Percentiles rank a stretch among this genome's conserved stretches.
Conservation (phyloP, 768 basidiomycete genomes). For the Panaeolus papilionaceus region DNA sequence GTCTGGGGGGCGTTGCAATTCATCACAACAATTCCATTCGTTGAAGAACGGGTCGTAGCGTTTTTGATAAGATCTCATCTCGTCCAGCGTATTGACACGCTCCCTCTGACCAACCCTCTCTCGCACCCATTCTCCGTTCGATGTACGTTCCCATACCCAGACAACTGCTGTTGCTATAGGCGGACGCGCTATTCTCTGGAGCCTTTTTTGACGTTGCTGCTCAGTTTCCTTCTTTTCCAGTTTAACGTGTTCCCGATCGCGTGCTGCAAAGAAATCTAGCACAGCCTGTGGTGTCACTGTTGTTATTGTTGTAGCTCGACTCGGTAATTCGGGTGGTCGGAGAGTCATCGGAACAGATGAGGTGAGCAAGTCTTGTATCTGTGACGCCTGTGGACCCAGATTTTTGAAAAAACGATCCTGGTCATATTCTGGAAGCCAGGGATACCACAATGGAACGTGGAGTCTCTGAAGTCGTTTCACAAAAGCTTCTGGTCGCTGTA, state of each 20-base stretch:
- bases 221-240: not conserved
- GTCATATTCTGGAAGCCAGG: conserved; percentile 1
- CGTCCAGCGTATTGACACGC: conserved; percentile 11
- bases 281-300: not conserved
- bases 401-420: not conserved
- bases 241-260: not conserved
- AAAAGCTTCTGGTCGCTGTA: not conserved
- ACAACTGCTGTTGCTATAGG: conserved; percentile 19
- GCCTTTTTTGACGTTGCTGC: conserved; percentile 7
- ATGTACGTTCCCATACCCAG: conserved; percentile 17
- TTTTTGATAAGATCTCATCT: conserved; percentile 13
- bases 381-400: not conserved
- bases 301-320: not conserved
- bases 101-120: not conserved
- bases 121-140: conserved; percentile 14
- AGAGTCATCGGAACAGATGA: not conserved
- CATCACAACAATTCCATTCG: conserved; percentile 21
- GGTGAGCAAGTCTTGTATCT: not conserved
- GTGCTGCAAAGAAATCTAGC: not conserved
- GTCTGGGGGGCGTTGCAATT: not conserved
- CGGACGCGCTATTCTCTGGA: conserved; percentile 14
- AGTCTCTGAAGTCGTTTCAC: not conserved
- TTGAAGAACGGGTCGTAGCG: conserved; percentile 18
- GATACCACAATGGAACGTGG: conserved; percentile 16
- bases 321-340: too few species aligned